Percentiles rank a stretch among this genome's conserved stretches.
phyloP scores from a whole-genome alignment of 2,329 filamentous ascomycete genomes.

The Monilinia laxa region DNA sequence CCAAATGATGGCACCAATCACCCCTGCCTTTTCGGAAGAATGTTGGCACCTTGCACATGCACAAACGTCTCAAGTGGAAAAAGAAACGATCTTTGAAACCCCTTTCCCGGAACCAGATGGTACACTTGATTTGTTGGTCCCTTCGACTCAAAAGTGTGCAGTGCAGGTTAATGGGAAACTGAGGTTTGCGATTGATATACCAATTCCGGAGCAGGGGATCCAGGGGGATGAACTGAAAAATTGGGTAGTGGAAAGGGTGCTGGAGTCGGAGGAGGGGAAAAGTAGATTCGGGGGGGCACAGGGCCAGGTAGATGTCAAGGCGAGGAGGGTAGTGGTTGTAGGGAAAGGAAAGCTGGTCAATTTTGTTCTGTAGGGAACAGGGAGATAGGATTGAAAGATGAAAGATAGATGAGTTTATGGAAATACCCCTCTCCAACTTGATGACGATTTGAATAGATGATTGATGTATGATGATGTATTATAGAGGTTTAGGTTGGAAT shows the following conservation, averaged over 20 bases:
- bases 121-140: constrained; percentile 50
- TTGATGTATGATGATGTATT: not conserved
- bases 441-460: not conserved
- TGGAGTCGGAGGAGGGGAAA: constrained; percentile 60
- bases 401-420: not conserved
- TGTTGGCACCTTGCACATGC: constrained; percentile 54
- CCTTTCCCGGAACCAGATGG: constrained; percentile 61
- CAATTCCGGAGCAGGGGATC: constrained; percentile 48
- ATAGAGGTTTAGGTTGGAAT: not conserved
- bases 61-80: not conserved
- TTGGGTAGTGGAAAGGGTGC: constrained; percentile 62
- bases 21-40: constrained; percentile 79
- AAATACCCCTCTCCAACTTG: not conserved
- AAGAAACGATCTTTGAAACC: constrained; percentile 45
- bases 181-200: constrained; percentile 65
- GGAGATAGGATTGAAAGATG: not conserved
- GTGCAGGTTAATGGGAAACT: constrained; percentile 82
- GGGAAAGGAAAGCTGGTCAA: constrained; percentile 69
- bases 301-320: constrained; percentile 47
- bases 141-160: constrained; percentile 56
- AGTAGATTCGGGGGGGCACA: constrained; percentile 47
- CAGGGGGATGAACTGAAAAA: constrained; percentile 49
- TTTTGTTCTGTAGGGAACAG: constrained; percentile 55
- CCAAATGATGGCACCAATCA: constrained; percentile 74
- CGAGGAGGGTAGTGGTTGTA: constrained; percentile 67